Evolutionary conservation across 306 rosid genomes (phyloP).

Genomic region (Lathyrus aphaca): DNA sequence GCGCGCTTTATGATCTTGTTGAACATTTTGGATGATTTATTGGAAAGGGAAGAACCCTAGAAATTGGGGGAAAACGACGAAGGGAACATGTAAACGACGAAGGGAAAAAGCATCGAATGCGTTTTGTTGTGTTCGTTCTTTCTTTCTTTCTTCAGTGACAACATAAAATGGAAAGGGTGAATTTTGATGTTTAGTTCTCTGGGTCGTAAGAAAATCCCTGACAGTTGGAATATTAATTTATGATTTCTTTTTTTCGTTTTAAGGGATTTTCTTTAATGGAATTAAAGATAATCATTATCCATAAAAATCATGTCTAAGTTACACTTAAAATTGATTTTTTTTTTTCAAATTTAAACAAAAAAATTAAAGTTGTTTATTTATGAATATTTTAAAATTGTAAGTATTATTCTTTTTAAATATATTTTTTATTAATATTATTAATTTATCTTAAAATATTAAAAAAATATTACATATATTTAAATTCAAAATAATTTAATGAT

Average conservation of each 20-base stretch:
- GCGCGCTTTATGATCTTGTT: constrained; percentile 67
- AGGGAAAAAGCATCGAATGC: neutral
- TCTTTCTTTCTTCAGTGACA: neutral
- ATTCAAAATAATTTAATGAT: too few relatives aligned
- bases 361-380: too few relatives aligned
- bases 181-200: neutral
- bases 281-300: too few relatives aligned
- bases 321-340: too few relatives aligned
- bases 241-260: neutral
- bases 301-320: too few relatives aligned
- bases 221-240: neutral
- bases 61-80: constrained; percentile 22
- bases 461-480: too few relatives aligned
- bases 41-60: constrained; percentile 19
- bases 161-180: neutral
- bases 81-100: neutral
- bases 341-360: too few relatives aligned
- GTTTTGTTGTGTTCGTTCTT: neutral
- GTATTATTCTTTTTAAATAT: too few relatives aligned
- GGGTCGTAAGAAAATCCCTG: neutral
- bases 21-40: constrained; percentile 48
- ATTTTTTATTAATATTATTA: too few relatives aligned
- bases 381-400: too few relatives aligned
- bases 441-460: too few relatives aligned
- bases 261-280: neutral